Percentiles rank a stretch among this genome's conserved stretches.
These are phyloP conservation scores for Hypoxylon sp. DNA, from an alignment of 2,329 filamentous ascomycete genomes.

Conservation along the genomic window DNA sequence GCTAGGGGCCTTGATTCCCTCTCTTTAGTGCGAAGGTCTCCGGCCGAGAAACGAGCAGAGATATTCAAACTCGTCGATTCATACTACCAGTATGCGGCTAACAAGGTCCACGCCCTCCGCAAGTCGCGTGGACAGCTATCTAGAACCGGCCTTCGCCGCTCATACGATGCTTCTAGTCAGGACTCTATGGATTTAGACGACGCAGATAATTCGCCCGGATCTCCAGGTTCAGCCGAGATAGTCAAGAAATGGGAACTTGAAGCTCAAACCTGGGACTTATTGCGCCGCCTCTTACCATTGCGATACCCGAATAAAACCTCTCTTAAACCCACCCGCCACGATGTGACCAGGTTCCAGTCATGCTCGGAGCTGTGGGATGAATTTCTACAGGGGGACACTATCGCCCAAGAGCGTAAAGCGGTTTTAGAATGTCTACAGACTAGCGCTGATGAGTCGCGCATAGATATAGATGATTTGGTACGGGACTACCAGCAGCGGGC, in stretches of 20 bases:
- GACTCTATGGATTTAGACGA: constrained; percentile 72
- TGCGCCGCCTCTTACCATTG: constrained; percentile 80
- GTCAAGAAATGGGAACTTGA: constrained; percentile 82
- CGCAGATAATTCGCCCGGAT: constrained; percentile 56
- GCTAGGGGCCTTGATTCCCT: constrained; percentile 86
- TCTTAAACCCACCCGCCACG: constrained; percentile 56
- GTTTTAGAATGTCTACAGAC: constrained; percentile 90
- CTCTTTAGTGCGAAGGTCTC: constrained; percentile 64
- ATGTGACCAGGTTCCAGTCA: constrained; percentile 51
- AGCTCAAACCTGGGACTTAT: constrained; percentile 89
- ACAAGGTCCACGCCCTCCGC: constrained; percentile 61
- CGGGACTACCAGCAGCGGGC: constrained; percentile 82
- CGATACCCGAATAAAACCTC: constrained; percentile 67
- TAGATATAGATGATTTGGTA: constrained; percentile 82
- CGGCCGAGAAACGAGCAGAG: constrained; percentile 72
- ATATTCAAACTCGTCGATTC: constrained; percentile 77
- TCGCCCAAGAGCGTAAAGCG: constrained; percentile 82
- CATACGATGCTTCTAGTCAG: constrained; percentile 56
- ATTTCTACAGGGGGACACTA: constrained; percentile 80
- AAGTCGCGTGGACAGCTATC: constrained; percentile 59
- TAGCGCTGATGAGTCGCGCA: constrained; percentile 75
- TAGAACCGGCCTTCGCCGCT: constrained; percentile 50
- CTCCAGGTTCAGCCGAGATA: constrained; percentile 57
- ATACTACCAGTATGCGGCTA: constrained; percentile 72
- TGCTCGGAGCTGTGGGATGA: constrained; percentile 70